Base-by-base conservation (phyloP, 495 filamentous ascomycete species). In the Xylaria curta region DNA sequence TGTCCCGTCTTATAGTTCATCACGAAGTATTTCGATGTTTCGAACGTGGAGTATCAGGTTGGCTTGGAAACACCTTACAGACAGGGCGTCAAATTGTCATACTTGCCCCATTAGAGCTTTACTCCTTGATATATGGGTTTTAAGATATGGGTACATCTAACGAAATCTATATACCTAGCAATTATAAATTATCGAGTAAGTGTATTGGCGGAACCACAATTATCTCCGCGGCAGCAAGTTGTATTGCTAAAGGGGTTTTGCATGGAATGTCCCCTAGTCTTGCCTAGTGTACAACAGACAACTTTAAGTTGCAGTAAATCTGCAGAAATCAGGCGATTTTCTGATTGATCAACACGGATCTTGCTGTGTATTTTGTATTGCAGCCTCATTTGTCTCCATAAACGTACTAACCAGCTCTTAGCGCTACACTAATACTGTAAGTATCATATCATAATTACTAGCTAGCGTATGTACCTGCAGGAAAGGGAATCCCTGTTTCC, bases 401-500 rank as follows among this genome's bases (percentile, higher is more conserved):
- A 38, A 38, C 60, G 13, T 42, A 42, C 19, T 63, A 36, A 13
- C 38, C 21, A 44, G 13, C 44, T 21, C 44, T 36, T 53, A 66
- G 64, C 46, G 47, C 28, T 15, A 40, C 47, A 47, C 64, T 66
- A 66, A 15, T 33, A 42, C 38, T 42, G 38, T 42, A 40, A 26
- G 10, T 38, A 66, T 53, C 44, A 66, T 36, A 63, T 63, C 60
- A 63, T 63, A 21, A 13, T 44, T 2, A 15, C n/a, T 28, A 63
- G 60, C 26, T 44, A 42, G 60, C 10, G 60, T n/a, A 44, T 42
- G 60, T 63, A 63, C 60, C 38, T 63, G 60, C 60, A 63, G 60
- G 38, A 63, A 26, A 31, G 49, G 36, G 15, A 17, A 67, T 54
- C 65, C 65, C n/a, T 67, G 65, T 49, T 36, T 54, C 49, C 65